Conservation (phyloP, 768 basidiomycete species). For the Lactarius trivialis region DNA sequence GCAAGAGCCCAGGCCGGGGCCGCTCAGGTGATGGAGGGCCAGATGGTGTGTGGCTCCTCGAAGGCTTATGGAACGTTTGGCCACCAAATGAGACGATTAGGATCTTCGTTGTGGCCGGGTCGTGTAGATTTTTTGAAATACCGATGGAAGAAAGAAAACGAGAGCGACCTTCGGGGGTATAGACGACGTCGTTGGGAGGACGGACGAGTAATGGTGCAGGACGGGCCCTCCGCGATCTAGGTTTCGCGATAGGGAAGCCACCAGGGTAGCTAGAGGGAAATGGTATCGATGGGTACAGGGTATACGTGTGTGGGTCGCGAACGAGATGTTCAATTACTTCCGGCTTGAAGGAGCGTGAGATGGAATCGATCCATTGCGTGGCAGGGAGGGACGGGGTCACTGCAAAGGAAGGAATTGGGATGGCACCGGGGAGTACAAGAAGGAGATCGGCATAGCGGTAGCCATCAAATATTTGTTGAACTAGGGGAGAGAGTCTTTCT, state of each 20-base stretch:
- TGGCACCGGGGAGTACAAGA: conserved; percentile 61
- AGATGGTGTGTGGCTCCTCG: conserved; percentile 30
- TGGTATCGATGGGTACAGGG: conserved; percentile 40
- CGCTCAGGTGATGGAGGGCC: conserved; percentile 7
- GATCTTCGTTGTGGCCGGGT: conserved; percentile 46
- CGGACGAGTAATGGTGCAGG: conserved; percentile 68
- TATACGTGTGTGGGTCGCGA: conserved; percentile 27
- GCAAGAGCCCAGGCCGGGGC: neutral
- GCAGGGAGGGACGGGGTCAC: conserved; percentile 50
- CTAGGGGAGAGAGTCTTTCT: conserved; percentile 48
- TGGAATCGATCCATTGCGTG: conserved; percentile 52
- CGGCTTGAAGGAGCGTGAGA: conserved; percentile 39
- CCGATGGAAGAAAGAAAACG: conserved; percentile 52
- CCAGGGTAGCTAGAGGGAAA: conserved; percentile 26
- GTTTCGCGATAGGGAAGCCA: conserved; percentile 20
- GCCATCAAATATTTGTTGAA: conserved; percentile 55
- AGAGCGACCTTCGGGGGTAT: conserved; percentile 48
- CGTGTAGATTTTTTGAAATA: conserved; percentile 46
- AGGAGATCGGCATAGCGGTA: conserved; percentile 69
- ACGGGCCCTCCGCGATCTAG: conserved; percentile 36
- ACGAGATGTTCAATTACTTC: conserved; percentile 41
- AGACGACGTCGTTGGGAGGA: conserved; percentile 42
- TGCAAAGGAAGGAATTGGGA: conserved; percentile 72
- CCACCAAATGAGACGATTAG: conserved; percentile 79
- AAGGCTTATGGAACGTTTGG: conserved; percentile 60